A percentile compares a stretch with the other conserved stretches of the same genome.
phyloP scores from a whole-genome alignment of 169 alveolate genomes.

The Plasmodium reichenowi region DNA sequence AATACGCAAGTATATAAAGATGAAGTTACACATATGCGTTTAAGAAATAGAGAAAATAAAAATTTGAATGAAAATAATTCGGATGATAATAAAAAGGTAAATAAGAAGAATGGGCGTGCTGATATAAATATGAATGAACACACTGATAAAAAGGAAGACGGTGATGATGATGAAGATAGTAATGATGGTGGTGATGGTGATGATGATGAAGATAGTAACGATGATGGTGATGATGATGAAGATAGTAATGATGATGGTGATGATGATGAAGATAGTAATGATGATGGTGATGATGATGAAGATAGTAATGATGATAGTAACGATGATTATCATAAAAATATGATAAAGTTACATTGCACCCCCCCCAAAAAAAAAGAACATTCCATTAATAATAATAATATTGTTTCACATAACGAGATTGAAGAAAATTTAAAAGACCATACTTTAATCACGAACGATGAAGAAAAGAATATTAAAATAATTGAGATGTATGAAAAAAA shows the following conservation, averaged over 20 bases:
- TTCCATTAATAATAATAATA: no score
- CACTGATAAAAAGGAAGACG: neutral
- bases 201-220: neutral
- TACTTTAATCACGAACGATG: neutral
- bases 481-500: conserved; percentile 15
- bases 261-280: neutral
- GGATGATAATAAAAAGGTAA: neutral
- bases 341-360: no score
- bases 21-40: conserved; percentile 11
- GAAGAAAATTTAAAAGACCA: neutral
- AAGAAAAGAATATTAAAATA: conserved; percentile 3
- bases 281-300: neutral
- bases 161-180: neutral
- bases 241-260: neutral
- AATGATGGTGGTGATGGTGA: neutral
- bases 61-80: conserved; percentile 9
- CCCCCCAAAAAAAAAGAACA: no score
- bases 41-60: conserved; percentile 16
- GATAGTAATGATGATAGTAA: neutral
- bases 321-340: no score
- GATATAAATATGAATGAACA: neutral
- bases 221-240: neutral
- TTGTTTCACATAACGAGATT: neutral
- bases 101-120: neutral
- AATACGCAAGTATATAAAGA: conserved; percentile 17